Percentiles rank a stretch among this genome's conserved stretches.
phyloP scores from a whole-genome alignment of 257 asterid species.

The Capsicum rhomboideum region DNA sequence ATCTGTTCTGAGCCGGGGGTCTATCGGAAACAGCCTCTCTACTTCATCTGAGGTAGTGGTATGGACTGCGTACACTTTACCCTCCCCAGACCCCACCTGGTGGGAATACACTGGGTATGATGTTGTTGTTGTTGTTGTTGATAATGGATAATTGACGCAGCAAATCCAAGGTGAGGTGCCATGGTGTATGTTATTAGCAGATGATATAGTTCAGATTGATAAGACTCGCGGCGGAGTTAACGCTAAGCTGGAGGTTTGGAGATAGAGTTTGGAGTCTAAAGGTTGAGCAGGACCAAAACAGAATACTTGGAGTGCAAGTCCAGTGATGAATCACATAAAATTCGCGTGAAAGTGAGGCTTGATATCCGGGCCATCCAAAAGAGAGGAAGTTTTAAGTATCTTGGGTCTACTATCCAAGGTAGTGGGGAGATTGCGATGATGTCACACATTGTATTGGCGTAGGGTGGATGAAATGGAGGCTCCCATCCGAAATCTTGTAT shows the following conservation, averaged over 20 bases:
- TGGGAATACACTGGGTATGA: too few relatives aligned
- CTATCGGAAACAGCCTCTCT: too few relatives aligned
- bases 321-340: not conserved
- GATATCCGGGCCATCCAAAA: not conserved
- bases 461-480: not conserved
- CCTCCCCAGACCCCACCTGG: too few relatives aligned
- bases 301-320: not conserved
- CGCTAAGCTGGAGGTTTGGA: too few relatives aligned
- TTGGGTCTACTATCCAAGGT: not conserved
- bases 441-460: not conserved
- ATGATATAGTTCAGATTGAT: not conserved
- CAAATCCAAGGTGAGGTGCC: not conserved
- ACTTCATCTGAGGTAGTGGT: too few relatives aligned
- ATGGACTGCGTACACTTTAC: too few relatives aligned
- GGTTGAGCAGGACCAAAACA: not conserved
- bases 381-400: not conserved
- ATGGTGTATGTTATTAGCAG: not conserved
- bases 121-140: too few relatives aligned
- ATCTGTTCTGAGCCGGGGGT: too few relatives aligned
- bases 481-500: too few relatives aligned
- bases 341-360: not conserved
- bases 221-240: not conserved
- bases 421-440: not conserved
- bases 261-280: not conserved
- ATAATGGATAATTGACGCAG: not conserved